phyloP scores from a whole-genome alignment of 179 eudicot species.

The Beta macrorhiza region DNA sequence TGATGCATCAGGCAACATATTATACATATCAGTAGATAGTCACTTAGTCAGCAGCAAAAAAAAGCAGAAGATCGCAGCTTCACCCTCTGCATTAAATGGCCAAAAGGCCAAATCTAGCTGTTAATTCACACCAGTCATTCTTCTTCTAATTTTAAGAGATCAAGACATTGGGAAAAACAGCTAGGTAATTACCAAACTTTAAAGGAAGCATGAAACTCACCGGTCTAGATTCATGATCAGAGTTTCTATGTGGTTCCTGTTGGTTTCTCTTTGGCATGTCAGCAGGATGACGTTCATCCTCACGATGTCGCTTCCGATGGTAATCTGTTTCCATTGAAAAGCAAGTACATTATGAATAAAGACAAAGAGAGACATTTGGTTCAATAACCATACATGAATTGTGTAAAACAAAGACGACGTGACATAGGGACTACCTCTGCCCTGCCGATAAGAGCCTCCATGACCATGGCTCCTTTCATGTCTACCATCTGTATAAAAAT shows the following conservation, averaged over 20 bases:
- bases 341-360: not conserved
- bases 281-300: conserved; percentile 74
- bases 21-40: not conserved
- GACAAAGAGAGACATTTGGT: not conserved
- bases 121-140: not conserved
- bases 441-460: conserved; percentile 70
- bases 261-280: conserved; percentile 68
- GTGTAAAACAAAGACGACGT: not conserved
- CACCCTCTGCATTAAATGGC: not conserved
- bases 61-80: not conserved
- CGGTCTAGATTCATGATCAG: conserved; percentile 84
- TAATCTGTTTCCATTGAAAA: conserved; percentile 42
- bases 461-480: conserved; percentile 64
- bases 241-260: conserved; percentile 61
- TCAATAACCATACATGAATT: not conserved
- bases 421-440: conserved; percentile 39
- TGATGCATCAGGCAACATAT: not conserved
- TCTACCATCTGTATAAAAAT: conserved; percentile 69
- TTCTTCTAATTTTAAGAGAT: not conserved
- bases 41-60: not conserved
- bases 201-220: conserved; percentile 36
- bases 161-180: not conserved
- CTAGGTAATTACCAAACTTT: not conserved
- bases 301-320: conserved; percentile 74
- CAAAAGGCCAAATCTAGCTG: not conserved